These are phyloP conservation scores for Tritrichomonas musculus DNA, from an alignment of 208 protist species.

Conservation along the genomic window DNA sequence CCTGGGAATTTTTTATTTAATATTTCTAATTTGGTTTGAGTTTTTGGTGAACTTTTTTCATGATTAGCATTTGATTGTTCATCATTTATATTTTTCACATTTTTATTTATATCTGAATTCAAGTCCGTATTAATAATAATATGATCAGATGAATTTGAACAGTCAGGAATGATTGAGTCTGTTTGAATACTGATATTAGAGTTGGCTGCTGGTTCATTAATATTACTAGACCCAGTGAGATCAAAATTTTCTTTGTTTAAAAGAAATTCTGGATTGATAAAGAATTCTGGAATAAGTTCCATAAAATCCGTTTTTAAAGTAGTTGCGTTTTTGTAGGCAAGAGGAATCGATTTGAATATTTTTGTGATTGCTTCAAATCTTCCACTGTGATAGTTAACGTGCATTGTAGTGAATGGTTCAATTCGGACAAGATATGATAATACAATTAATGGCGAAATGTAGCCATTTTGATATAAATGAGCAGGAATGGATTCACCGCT, in stretches of 20 bases:
- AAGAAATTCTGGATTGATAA: not conserved
- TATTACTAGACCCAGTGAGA: slow-evolving; percentile 51
- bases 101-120: too few species aligned
- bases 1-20: slow-evolving; percentile 8
- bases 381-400: not conserved
- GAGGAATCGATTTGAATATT: not conserved
- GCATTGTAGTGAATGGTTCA: not conserved
- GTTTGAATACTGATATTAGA: too few species aligned
- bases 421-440: not conserved
- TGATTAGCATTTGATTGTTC: too few species aligned
- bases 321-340: not conserved
- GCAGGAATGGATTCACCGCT: not conserved
- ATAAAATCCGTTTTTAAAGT: not conserved
- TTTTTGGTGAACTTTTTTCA: not conserved
- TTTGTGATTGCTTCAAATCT: not conserved
- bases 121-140: too few species aligned
- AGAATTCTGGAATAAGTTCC: slow-evolving; percentile 12
- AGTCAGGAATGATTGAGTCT: too few species aligned
- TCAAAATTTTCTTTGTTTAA: not conserved
- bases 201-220: too few species aligned
- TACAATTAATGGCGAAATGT: not conserved
- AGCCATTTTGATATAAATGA: not conserved
- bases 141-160: too few species aligned
- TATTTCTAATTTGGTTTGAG: not conserved
- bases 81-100: too few species aligned